Evolutionary conservation across 75 land plant species (phyloP).

Genomic region (Cunninghamia lanceolata): DNA sequence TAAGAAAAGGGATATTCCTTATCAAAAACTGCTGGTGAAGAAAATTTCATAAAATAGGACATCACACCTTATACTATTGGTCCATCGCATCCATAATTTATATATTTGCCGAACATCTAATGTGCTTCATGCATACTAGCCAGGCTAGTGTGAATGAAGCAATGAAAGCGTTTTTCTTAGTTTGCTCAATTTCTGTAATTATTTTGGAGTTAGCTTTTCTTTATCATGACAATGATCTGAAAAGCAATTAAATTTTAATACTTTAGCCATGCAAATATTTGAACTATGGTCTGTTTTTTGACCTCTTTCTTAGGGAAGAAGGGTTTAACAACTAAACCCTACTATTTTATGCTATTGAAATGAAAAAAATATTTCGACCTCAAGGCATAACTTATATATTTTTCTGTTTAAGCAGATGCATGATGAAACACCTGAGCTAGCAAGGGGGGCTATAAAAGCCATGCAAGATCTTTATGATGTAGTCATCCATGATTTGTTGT

Average conservation of each 20-base stretch:
- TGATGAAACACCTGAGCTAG: conserved; percentile 62
- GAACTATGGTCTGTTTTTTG: neutral
- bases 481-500: conserved; percentile 88
- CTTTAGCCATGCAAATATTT: neutral
- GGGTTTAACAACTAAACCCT: neutral
- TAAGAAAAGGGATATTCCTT: neutral
- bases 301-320: neutral
- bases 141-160: neutral
- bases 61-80: neutral
- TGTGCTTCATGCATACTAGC: neutral
- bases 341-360: neutral
- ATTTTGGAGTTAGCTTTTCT: neutral
- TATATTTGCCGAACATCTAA: neutral
- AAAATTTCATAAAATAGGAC: neutral
- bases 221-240: neutral
- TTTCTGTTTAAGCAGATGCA: conserved; percentile 36
- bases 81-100: neutral
- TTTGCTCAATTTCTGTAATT: neutral
- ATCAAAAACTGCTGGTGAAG: neutral
- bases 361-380: neutral
- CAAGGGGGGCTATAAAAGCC: conserved; percentile 61
- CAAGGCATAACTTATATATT: neutral
- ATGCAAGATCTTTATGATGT: conserved; percentile 72
- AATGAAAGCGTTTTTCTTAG: neutral
- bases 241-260: neutral